Evolutionary conservation across 805 yeast species (phyloP).

Genomic region (Danielia oregonensis): DNA sequence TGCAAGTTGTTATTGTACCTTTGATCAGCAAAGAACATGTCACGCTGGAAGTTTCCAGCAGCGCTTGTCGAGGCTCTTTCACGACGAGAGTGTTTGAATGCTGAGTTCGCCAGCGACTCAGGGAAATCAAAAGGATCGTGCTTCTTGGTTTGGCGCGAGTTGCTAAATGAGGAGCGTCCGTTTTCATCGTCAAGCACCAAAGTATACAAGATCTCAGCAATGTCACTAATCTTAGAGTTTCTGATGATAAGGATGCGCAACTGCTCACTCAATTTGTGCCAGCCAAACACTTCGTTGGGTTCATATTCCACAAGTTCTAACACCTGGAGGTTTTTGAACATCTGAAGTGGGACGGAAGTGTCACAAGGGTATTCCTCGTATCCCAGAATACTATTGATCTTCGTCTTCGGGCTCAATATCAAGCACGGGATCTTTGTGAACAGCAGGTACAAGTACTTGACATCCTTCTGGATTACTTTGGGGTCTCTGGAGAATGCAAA

Average conservation of each 20-base stretch:
- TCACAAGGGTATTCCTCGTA: slow-evolving; percentile 73
- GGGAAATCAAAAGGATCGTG: slow-evolving; percentile 3
- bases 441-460: slow-evolving; percentile 56
- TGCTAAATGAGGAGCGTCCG: slow-evolving; percentile 33
- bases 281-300: slow-evolving; percentile 63
- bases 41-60: not conserved
- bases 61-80: slow-evolving; percentile 14
- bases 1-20: slow-evolving; percentile 1
- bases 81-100: slow-evolving; percentile 3
- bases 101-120: not conserved
- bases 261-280: slow-evolving; percentile 55
- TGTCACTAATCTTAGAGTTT: slow-evolving; percentile 47
- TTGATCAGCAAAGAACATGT: not conserved
- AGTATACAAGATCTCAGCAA: slow-evolving; percentile 49
- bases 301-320: slow-evolving; percentile 58
- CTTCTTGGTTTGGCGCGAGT: slow-evolving; percentile 20
- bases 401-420: slow-evolving; percentile 55
- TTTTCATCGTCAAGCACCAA: slow-evolving; percentile 53
- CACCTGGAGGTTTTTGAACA: slow-evolving; percentile 60
- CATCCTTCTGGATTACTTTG: slow-evolving; percentile 45
- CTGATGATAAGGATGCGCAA: slow-evolving; percentile 53
- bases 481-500: slow-evolving; percentile 37
- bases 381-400: slow-evolving; percentile 53
- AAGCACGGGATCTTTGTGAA: slow-evolving; percentile 66
- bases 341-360: slow-evolving; percentile 59